phyloP scores from a whole-genome alignment of 371 early-diverging fungal species.

The Circinella minor region DNA sequence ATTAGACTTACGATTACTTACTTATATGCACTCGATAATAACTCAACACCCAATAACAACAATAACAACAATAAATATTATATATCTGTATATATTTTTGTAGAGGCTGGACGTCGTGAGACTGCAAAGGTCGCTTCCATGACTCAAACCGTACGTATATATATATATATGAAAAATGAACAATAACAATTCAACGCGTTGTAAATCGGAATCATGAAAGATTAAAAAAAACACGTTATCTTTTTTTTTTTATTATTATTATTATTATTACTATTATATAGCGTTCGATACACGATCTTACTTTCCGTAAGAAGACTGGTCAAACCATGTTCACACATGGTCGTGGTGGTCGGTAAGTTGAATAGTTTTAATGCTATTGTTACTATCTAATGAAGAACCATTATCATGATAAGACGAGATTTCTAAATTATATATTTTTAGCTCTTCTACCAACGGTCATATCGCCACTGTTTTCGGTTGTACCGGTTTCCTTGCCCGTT shows the following conservation, averaged over 20 bases:
- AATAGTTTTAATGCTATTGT: no score
- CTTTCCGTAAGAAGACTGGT: conserved; percentile 71
- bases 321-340: conserved; percentile 71
- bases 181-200: neutral
- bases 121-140: conserved; percentile 21
- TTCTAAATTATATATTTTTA: conserved; percentile 14
- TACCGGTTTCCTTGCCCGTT: conserved; percentile 96
- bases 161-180: neutral
- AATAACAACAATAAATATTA: neutral
- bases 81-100: neutral
- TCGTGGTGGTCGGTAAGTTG: conserved; percentile 71
- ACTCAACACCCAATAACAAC: neutral
- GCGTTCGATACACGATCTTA: conserved; percentile 73
- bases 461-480: conserved; percentile 95
- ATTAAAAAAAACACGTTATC: neutral
- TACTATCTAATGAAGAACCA: no score
- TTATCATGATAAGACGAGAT: no score
- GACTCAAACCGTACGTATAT: conserved; percentile 32
- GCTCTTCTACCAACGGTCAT: conserved; percentile 80
- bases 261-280: conserved; percentile 21
- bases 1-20: no score
- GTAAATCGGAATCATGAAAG: no score
- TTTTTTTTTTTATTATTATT: neutral
- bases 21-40: no score
- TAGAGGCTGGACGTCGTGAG: conserved; percentile 41